Evolutionary conservation across 2,329 filamentous ascomycete genomes (phyloP), one percentile per base, ranked within the genome.

Genomic region (Fusarium udum): DNA sequence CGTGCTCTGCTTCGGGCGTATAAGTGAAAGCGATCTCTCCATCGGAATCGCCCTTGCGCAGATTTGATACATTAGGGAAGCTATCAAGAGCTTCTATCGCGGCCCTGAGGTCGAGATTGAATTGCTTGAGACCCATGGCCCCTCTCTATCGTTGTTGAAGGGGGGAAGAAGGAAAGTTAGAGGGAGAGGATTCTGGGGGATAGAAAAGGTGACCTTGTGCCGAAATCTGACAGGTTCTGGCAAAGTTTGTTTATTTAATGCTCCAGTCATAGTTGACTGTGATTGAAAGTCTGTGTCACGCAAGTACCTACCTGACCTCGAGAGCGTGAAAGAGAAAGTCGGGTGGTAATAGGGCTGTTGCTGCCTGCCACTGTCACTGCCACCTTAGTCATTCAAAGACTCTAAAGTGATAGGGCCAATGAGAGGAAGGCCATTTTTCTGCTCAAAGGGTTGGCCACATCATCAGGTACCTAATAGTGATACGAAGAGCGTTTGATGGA

Each of bases 11-110:
- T 15, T 61, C 70, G 68, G 84, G 92, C 9, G 81, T 84, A 79
- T 84, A 93, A 9, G 81, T 84, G 79, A 95, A 92, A 20, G 86
- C 87, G 64, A 97, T 85, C 64, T 93, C 90, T 57, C 92, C 93
- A 80, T 95, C 92, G 37, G 92, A 91, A 10, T 91, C 89, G 22
- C 92, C 92, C 40, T 84, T 83, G 39, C 83, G 82, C 31, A 97
- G 82, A 39, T 85, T 78, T 53, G 82, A 82, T 53, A 96, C 84
- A 55, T 86, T 82, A 2, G 83, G 71, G 52, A 89, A 83, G 13
- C 82, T 85, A 48, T 82, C 81, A 34, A 59, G 46, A 12, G 67
- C 70, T 43, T 55, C 51, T 46, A 65, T 64, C 79, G 83, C 77
- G 85, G 82, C 72, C 34, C 77, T 75, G 37, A 87, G 67, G 78